A percentile compares a stretch with the other conserved stretches of the same genome.
Conservation (phyloP, 495 filamentous ascomycete genomes). For the Podospora pseudopauciseta region DNA sequence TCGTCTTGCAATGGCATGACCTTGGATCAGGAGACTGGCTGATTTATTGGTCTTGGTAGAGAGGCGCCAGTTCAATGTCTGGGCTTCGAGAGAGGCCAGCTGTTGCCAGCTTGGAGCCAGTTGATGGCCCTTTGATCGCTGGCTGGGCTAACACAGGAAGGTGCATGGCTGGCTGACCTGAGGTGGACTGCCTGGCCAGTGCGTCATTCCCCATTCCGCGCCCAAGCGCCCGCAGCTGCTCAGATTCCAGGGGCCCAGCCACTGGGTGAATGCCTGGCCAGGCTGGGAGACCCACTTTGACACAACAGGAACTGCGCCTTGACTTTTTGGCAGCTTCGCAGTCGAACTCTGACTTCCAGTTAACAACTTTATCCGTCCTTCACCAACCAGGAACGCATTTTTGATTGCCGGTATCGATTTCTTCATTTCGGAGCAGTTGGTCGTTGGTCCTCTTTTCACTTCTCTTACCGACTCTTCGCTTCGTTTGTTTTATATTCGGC, state of each 20-base stretch:
- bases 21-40: conserved; percentile 1
- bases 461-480: not conserved
- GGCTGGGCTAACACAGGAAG: not conserved
- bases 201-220: conserved; percentile 1
- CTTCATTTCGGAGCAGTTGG: not conserved
- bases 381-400: not conserved
- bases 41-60: not conserved
- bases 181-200: not conserved
- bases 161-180: not conserved
- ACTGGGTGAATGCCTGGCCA: not conserved
- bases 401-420: not conserved
- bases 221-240: not conserved
- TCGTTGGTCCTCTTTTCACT: not conserved
- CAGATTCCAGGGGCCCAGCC: not conserved
- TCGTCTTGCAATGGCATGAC: conserved; percentile 28
- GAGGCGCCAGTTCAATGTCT: not conserved
- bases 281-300: not conserved
- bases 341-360: not conserved
- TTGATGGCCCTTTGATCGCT: conserved; percentile 3
- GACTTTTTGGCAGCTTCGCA: not conserved
- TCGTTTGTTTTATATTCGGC: not conserved
- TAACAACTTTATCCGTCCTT: not conserved
- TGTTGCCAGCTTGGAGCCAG: conserved; percentile 20
- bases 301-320: not conserved
- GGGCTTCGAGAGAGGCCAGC: conserved; percentile 7